Percentiles rank a stretch among this genome's conserved stretches.
These are phyloP conservation scores for Curvularia lunata DNA, from an alignment of 2,329 filamentous ascomycete species.

Conservation along the genomic window DNA sequence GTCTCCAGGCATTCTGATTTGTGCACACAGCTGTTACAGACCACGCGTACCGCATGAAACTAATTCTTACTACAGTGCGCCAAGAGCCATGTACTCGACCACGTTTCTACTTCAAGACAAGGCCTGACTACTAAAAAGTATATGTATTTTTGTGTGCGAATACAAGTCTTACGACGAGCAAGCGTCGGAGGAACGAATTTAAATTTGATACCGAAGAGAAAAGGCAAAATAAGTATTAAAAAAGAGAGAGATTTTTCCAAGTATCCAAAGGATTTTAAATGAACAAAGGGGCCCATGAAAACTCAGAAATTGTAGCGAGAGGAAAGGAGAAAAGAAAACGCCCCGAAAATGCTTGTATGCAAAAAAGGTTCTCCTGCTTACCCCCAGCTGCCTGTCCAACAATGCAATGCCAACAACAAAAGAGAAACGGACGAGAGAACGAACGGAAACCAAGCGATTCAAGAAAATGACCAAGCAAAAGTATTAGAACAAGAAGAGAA, in stretches of 20 bases:
- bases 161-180: too few relatives aligned
- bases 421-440: neutral
- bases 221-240: too few relatives aligned
- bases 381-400: neutral
- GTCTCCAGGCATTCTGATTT: neutral
- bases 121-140: too few relatives aligned
- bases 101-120: neutral
- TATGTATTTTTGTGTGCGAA: too few relatives aligned
- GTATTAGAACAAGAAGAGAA: neutral
- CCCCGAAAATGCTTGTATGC: conserved; percentile 1
- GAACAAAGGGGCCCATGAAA: neutral
- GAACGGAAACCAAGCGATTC: neutral
- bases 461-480: neutral
- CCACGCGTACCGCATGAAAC: neutral
- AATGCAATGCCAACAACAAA: neutral
- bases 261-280: neutral
- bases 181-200: too few relatives aligned
- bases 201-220: too few relatives aligned
- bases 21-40: neutral
- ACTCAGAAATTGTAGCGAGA: neutral
- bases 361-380: neutral
- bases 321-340: neutral
- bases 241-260: neutral
- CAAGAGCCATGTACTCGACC: neutral
- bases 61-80: neutral